These are phyloP conservation scores for Erucastrum elatum DNA, from an alignment of 345 rosid genomes.

Conservation along the genomic window DNA sequence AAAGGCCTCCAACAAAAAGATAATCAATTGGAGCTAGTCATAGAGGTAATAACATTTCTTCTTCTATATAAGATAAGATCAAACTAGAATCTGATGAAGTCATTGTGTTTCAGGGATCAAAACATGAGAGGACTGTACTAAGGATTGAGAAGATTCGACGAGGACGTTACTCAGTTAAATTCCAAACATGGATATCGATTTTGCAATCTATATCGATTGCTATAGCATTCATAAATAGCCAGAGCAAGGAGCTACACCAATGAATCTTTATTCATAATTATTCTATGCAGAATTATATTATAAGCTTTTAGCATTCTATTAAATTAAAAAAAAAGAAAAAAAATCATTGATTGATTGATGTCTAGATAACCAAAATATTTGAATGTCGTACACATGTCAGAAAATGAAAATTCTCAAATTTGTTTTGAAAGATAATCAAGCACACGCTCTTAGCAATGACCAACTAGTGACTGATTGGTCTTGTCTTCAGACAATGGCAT, in stretches of 20 bases:
- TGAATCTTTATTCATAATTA: not conserved
- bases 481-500: conserved; percentile 46
- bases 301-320: no score
- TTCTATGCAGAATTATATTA: no score
- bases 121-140: conserved; percentile 46
- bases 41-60: not conserved
- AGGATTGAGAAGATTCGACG: conserved; percentile 39
- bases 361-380: conserved; percentile 3
- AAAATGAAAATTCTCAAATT: conserved; percentile 10
- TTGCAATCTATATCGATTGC: not conserved
- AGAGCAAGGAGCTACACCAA: not conserved
- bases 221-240: not conserved
- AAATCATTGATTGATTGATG: not conserved
- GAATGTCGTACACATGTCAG: conserved; percentile 15
- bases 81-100: not conserved
- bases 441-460: not conserved
- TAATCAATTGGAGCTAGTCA: not conserved
- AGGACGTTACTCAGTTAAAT: not conserved
- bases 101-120: conserved; percentile 51
- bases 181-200: not conserved
- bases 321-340: no score
- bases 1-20: conserved; percentile 23
- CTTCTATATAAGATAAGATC: not conserved
- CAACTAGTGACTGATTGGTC: not conserved
- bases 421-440: not conserved